Evolutionary conservation across 2,329 filamentous ascomycete genomes (phyloP).

Genomic region (Westerdykella aurantiaca): DNA sequence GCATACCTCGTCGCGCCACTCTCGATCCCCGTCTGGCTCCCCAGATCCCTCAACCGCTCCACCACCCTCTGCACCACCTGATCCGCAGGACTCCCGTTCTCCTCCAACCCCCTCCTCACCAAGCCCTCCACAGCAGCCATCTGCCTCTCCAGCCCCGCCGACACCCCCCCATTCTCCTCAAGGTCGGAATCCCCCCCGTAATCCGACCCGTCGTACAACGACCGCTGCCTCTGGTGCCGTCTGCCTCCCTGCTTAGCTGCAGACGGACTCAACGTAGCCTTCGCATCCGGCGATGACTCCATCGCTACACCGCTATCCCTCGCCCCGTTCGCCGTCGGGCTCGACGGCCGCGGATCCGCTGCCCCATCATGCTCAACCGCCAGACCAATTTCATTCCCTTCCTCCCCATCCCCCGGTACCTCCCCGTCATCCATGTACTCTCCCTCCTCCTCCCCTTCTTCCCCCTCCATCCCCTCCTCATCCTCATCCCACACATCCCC

Average conservation of each 20-base stretch:
- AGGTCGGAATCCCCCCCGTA: constrained; percentile 68
- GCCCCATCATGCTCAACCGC: constrained; percentile 34
- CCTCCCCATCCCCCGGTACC: constrained; percentile 39
- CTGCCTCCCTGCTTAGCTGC: constrained; percentile 24
- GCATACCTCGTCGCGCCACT: constrained; percentile 63
- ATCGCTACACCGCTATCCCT: constrained; percentile 45
- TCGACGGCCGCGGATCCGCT: constrained; percentile 11
- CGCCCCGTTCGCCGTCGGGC: constrained; percentile 28
- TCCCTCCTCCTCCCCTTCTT: constrained; percentile 66
- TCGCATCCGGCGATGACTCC: constrained; percentile 28
- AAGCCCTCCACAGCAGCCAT: constrained; percentile 69
- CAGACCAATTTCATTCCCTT: constrained; percentile 25
- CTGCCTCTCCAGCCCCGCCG: constrained; percentile 59
- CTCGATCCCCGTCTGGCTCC: constrained; percentile 66
- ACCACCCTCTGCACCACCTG: constrained; percentile 64
- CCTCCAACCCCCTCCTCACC: constrained; percentile 57
- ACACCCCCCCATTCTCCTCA: constrained; percentile 60
- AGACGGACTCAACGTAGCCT: constrained; percentile 35
- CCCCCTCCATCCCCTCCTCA: constrained; percentile 49
- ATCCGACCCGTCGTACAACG: constrained; percentile 65
- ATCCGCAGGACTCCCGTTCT: constrained; percentile 59
- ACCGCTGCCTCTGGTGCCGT: constrained; percentile 41
- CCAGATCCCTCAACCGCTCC: constrained; percentile 64
- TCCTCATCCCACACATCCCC: constrained; percentile 66
- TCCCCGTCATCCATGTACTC: constrained; percentile 62